Percentiles rank a stretch among this genome's conserved stretches.
Evolutionary conservation across 371 early-diverging fungal genomes (phyloP).

Genomic region (Blastocladiella emersonii): DNA sequence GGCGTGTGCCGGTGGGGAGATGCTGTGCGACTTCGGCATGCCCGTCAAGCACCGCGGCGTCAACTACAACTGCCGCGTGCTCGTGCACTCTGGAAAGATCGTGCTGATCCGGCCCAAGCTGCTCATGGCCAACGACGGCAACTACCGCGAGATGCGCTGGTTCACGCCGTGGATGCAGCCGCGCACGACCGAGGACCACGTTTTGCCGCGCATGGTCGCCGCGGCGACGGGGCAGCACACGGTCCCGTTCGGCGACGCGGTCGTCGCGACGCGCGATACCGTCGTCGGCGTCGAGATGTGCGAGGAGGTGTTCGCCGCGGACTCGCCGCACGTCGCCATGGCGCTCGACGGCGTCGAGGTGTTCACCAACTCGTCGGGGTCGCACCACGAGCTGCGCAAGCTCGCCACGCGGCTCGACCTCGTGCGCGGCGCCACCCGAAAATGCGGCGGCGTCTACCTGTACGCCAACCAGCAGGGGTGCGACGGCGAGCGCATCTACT

Average conservation of each 20-base stretch:
- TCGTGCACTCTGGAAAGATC: conserved; percentile 65
- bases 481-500: conserved; percentile 96
- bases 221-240: conserved; percentile 58
- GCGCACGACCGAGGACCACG: conserved; percentile 49
- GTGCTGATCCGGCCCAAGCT: conserved; percentile 91
- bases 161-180: conserved; percentile 75
- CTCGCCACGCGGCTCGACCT: conserved; percentile 69
- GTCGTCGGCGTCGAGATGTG: conserved; percentile 90
- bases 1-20: conserved; percentile 44
- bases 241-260: conserved; percentile 74
- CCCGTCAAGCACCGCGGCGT: conserved; percentile 80
- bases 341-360: conserved; percentile 92
- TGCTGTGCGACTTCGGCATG: conserved; percentile 90
- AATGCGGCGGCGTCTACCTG: conserved; percentile 82
- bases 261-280: conserved; percentile 61
- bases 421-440: conserved; percentile 75
- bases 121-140: conserved; percentile 89
- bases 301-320: conserved; percentile 47
- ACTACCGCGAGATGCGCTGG: conserved; percentile 90
- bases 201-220: conserved; percentile 66
- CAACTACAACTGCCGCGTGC: conserved; percentile 88
- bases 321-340: conserved; percentile 82
- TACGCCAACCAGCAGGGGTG: conserved; percentile 96
- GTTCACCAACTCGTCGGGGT: conserved; percentile 82
- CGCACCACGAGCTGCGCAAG: conserved; percentile 85